Conservation (phyloP, 2,329 filamentous ascomycete species). For the Xylariaceae sp. region DNA sequence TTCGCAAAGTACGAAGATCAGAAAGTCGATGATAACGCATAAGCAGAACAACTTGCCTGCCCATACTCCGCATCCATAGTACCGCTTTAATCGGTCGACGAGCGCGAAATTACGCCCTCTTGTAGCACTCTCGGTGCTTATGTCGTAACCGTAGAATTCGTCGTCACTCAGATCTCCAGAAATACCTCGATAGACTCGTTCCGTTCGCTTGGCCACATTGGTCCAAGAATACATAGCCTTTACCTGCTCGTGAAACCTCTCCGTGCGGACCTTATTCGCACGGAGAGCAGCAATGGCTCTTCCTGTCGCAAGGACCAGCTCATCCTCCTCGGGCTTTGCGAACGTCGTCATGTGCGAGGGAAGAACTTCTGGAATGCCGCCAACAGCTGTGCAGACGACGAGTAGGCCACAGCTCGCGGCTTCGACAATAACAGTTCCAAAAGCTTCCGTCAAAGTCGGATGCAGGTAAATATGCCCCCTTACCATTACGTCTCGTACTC, state of each 20-base stretch:
- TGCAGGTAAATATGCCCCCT: slow-evolving; percentile 95
- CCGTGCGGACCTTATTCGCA: slow-evolving; percentile 81
- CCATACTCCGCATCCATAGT: slow-evolving; percentile 98
- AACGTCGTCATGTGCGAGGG: slow-evolving; percentile 97
- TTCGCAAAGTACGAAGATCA: slow-evolving; percentile 85
- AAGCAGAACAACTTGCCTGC: slow-evolving; percentile 96
- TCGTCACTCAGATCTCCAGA: slow-evolving; percentile 79
- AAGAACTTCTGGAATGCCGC: slow-evolving; percentile 93
- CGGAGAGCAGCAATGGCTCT: slow-evolving; percentile 83
- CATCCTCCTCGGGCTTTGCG: slow-evolving; percentile 93
- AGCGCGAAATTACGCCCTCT: slow-evolving; percentile 78
- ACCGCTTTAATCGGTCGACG: slow-evolving; percentile 90
- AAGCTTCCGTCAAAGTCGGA: slow-evolving; percentile 91
- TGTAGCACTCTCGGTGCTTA: slow-evolving; percentile 57
- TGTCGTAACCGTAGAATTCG: slow-evolving; percentile 82
- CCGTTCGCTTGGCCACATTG: slow-evolving; percentile 88
- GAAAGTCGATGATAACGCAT: slow-evolving; percentile 89
- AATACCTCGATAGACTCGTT: slow-evolving; percentile 92
- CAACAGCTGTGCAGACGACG: slow-evolving; percentile 93
- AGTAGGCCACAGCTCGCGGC: slow-evolving; percentile 94
- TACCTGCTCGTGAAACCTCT: slow-evolving; percentile 94
- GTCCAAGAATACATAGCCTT: slow-evolving; percentile 99
- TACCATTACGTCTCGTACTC: slow-evolving; percentile 96
- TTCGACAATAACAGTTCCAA: slow-evolving; percentile 96
- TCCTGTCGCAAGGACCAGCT: slow-evolving; percentile 83